Evolutionary conservation across 202 grass and related monocot genomes (phyloP).

Genomic region (Schoenoplectus triqueter): DNA sequence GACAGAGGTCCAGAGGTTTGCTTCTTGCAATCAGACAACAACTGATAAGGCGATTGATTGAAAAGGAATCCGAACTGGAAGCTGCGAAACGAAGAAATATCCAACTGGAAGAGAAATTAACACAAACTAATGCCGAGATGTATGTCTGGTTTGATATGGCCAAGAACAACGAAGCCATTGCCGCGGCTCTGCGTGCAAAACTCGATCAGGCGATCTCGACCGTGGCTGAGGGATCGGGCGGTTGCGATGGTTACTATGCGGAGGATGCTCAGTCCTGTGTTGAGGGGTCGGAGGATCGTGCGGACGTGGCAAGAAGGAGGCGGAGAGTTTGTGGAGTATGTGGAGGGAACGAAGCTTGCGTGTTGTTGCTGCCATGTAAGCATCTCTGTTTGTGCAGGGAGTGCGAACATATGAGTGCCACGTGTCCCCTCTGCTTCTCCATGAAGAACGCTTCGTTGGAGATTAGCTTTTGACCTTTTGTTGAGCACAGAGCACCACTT

Average conservation of each 20-base stretch:
- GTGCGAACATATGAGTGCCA: conserved; percentile 41
- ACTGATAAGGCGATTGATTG: conserved; percentile 27
- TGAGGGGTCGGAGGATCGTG: background rate
- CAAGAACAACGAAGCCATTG: conserved; percentile 56
- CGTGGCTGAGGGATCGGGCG: background rate
- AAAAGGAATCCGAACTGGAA: conserved; percentile 51
- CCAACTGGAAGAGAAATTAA: conserved; percentile 57
- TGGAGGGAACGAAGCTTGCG: conserved; percentile 4
- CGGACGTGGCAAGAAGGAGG: too few relatives aligned
- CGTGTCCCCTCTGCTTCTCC: conserved; percentile 51
- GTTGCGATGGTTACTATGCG: background rate
- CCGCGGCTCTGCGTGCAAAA: conserved; percentile 46
- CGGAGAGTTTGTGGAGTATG: conserved; percentile 48
- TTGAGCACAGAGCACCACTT: too few relatives aligned
- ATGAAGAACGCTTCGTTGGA: conserved; percentile 58
- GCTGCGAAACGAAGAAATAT: conserved; percentile 42
- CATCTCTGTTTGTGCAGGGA: conserved; percentile 61
- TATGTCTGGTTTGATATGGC: conserved; percentile 65
- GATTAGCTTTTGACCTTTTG: conserved; percentile 7
- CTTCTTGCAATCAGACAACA: conserved; percentile 44
- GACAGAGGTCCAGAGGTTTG: conserved; percentile 40
- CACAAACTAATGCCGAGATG: conserved; percentile 49
- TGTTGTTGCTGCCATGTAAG: conserved; percentile 52
- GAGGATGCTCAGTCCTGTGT: conserved; percentile 70
- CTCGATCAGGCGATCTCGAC: conserved; percentile 56